Percentiles rank a stretch among this genome's conserved stretches.
Conservation (phyloP, 2,329 filamentous ascomycete species). For the Alternaria hordeiaustralica region DNA sequence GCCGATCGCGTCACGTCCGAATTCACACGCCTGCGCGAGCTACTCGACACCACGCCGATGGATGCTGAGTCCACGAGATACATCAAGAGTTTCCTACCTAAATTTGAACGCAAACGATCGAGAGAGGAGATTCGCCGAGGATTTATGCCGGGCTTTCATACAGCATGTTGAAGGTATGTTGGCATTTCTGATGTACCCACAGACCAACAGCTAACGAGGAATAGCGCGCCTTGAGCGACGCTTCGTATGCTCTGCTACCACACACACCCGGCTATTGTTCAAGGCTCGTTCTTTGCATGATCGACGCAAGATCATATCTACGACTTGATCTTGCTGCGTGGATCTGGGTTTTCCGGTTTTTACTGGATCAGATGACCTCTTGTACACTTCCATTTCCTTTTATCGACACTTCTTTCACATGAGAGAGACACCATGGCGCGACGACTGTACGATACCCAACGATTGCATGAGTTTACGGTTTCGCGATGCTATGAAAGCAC, state of each 20-base stretch:
- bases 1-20: constrained; percentile 15
- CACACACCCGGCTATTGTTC: not conserved
- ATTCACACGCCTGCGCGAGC: constrained; percentile 12
- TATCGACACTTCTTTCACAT: not conserved
- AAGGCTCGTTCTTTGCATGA: not conserved
- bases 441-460: not conserved
- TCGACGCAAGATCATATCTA: not conserved
- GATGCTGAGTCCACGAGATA: constrained; percentile 15
- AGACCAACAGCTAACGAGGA: not conserved
- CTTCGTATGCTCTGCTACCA: not conserved
- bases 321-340: not conserved
- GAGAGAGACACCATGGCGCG: not conserved
- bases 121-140: not conserved
- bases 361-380: not conserved
- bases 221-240: not conserved
- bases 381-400: not conserved
- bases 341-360: not conserved
- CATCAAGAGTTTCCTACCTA: constrained; percentile 12
- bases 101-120: not conserved
- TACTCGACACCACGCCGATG: constrained; percentile 16
- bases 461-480: not conserved
- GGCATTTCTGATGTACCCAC: not conserved
- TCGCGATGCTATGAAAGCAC: not conserved
- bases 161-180: not conserved
- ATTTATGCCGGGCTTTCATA: not conserved